Conservation (phyloP, 2,329 filamentous ascomycete species). For the Fusarium austroafricanum region DNA sequence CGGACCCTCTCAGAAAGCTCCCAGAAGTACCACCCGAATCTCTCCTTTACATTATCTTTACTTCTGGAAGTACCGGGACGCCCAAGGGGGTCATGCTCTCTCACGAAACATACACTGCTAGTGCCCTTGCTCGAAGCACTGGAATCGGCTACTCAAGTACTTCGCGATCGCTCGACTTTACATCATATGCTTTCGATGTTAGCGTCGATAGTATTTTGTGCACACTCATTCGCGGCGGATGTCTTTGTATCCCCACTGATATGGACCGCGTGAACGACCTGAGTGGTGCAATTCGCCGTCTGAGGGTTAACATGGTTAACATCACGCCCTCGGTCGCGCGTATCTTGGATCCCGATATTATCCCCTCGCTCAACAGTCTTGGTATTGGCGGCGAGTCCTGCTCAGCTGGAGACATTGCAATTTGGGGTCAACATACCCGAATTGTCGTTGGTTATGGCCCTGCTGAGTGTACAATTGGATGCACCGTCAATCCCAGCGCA, state of each 20-base stretch:
- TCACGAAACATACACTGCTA: slow-evolving; percentile 60
- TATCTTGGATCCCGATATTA: slow-evolving; percentile 58
- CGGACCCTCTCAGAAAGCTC: slow-evolving; percentile 39
- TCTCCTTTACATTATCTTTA: slow-evolving; percentile 70
- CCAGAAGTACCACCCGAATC: slow-evolving; percentile 56
- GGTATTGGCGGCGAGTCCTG: slow-evolving; percentile 65
- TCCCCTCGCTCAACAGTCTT: slow-evolving; percentile 60
- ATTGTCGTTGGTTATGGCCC: slow-evolving; percentile 66
- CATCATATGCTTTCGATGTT: slow-evolving; percentile 66
- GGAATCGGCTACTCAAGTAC: slow-evolving; percentile 55
- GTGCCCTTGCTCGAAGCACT: slow-evolving; percentile 43
- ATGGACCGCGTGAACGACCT: slow-evolving; percentile 64
- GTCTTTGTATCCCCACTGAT: slow-evolving; percentile 66
- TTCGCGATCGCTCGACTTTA: slow-evolving; percentile 60
- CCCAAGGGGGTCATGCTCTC: slow-evolving; percentile 71
- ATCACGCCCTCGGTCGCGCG: slow-evolving; percentile 64
- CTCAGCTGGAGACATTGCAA: slow-evolving; percentile 60
- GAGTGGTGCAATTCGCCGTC: slow-evolving; percentile 57
- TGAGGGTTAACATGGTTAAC: slow-evolving; percentile 60
- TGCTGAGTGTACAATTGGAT: slow-evolving; percentile 66
- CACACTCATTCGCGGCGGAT: slow-evolving; percentile 62
- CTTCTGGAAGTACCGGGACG: slow-evolving; percentile 72
- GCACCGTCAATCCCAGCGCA: slow-evolving; percentile 58
- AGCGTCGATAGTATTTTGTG: slow-evolving; percentile 66
- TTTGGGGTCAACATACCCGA: slow-evolving; percentile 59